phyloP scores from a whole-genome alignment of 164 flowering plant genomes.

The Magnolia kwangsiensis region DNA sequence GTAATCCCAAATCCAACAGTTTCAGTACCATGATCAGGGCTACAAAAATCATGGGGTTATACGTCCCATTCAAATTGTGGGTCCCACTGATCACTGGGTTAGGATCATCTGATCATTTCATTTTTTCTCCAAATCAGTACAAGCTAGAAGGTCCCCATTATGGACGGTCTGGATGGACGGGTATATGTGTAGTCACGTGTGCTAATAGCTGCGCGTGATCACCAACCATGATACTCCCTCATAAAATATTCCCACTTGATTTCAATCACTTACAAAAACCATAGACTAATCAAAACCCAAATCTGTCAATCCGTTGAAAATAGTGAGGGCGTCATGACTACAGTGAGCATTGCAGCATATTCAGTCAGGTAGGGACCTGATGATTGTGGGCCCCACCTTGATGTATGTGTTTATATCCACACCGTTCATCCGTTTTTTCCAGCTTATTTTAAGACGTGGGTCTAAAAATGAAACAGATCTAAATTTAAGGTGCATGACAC shows the following conservation, averaged over 20 bases:
- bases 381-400: too few relatives aligned
- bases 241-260: not conserved
- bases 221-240: not conserved
- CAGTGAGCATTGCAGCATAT: too few relatives aligned
- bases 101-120: too few relatives aligned
- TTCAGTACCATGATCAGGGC: too few relatives aligned
- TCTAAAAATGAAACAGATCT: too few relatives aligned
- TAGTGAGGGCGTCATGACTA: not conserved
- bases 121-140: not conserved
- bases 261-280: not conserved
- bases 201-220: not conserved
- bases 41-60: too few relatives aligned
- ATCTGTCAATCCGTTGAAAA: not conserved
- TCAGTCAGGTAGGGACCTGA: too few relatives aligned
- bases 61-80: too few relatives aligned
- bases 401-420: too few relatives aligned
- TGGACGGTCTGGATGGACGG: not conserved
- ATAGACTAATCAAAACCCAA: not conserved
- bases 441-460: too few relatives aligned
- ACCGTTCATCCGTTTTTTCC: not conserved
- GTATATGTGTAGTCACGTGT: not conserved
- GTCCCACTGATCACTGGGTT: too few relatives aligned
- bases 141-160: not conserved
- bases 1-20: not conserved
- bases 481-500: too few relatives aligned